Percentiles rank a stretch among this genome's conserved stretches.
Conservation (phyloP, 2,329 filamentous ascomycete genomes). For the Graphiopsis chlorocephala region DNA sequence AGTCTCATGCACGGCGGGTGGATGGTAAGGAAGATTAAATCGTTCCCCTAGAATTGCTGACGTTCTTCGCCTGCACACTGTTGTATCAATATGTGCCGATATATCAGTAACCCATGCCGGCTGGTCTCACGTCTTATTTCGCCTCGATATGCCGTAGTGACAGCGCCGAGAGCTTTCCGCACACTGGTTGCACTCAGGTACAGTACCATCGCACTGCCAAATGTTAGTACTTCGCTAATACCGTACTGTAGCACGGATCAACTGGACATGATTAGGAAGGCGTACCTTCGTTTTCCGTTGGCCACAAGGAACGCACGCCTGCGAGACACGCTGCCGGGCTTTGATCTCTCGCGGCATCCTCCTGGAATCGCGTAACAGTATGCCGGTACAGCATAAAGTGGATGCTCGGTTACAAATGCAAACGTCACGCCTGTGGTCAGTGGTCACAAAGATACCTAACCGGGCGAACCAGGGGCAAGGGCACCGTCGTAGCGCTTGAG, state of each 20-base stretch:
- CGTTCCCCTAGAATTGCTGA: neutral
- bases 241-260: neutral
- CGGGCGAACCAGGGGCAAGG: neutral
- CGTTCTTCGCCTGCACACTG: neutral
- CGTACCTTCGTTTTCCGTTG: constrained; percentile 11
- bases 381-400: neutral
- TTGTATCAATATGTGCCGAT: neutral
- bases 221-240: neutral
- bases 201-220: constrained; percentile 6
- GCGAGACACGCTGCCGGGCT: constrained; percentile 10
- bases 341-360: constrained; percentile 7
- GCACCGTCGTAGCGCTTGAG: neutral
- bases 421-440: neutral
- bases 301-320: constrained; percentile 12
- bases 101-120: neutral
- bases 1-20: neutral
- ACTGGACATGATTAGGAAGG: neutral
- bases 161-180: neutral
- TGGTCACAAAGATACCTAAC: neutral
- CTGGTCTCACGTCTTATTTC: neutral
- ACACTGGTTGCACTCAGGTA: constrained; percentile 7
- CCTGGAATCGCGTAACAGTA: neutral
- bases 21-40: neutral
- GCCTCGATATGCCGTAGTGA: constrained; percentile 10
- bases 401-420: neutral